A percentile compares a stretch with the other conserved stretches of the same genome.
Conservation (phyloP, 805 yeast genomes). For the Candida pseudofarinosa region DNA sequence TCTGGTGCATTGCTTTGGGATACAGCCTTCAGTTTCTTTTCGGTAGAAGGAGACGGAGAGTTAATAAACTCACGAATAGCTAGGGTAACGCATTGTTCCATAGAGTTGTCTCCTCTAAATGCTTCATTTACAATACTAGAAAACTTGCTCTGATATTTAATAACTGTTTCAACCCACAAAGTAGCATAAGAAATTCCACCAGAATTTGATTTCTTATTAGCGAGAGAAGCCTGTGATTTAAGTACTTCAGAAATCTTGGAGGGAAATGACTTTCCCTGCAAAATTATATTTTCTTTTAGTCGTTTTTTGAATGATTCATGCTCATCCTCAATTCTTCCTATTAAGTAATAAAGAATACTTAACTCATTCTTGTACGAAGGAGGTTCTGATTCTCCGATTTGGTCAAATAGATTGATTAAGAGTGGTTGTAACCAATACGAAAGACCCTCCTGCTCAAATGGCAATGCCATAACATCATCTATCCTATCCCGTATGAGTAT, state of each 20-base stretch:
- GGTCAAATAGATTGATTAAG: conserved; percentile 13
- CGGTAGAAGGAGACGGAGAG: conserved; percentile 6
- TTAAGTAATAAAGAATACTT: conserved; percentile 43
- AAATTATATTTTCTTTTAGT: conserved; percentile 42
- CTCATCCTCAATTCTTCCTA: conserved; percentile 51
- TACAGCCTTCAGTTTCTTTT: conserved; percentile 39
- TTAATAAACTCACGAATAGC: conserved; percentile 64
- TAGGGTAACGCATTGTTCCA: conserved; percentile 54
- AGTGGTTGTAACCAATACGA: conserved; percentile 51
- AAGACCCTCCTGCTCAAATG: conserved; percentile 53
- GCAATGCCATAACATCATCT: conserved; percentile 46
- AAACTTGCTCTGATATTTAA: conserved; percentile 49
- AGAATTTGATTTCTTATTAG: conserved; percentile 12
- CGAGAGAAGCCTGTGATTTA: conserved; percentile 1
- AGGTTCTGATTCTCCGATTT: conserved; percentile 2
- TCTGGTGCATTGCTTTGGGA: conserved; percentile 38
- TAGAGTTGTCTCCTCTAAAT: conserved; percentile 44
- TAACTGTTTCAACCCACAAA: conserved; percentile 61
- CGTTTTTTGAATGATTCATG: conserved; percentile 47
- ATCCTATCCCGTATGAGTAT: conserved; percentile 55
- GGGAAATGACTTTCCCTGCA: conserved; percentile 41
- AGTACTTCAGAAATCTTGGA: conserved; percentile 16
- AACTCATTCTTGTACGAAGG: conserved; percentile 37
- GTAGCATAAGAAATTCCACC: conserved; percentile 52
- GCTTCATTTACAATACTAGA: conserved; percentile 44